Conservation (phyloP, 1,284 basidiomycete genomes). For the Ganoderma lingzhi region DNA sequence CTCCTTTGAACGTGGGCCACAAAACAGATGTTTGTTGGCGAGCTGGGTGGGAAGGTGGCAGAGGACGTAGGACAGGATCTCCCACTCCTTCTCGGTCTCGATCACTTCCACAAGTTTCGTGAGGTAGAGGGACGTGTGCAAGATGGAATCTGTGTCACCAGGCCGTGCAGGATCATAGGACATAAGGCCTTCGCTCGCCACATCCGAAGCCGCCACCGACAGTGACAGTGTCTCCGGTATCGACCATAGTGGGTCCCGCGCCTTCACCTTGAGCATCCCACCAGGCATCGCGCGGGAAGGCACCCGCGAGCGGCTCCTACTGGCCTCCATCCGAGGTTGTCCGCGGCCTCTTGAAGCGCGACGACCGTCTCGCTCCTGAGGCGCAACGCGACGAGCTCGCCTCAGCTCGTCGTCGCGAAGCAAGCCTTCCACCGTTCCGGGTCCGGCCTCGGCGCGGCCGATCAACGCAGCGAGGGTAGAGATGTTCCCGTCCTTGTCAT, state of each 20-base stretch:
- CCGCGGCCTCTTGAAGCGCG: conserved; percentile 66
- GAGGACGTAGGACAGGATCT: conserved; percentile 91
- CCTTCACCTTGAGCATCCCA: conserved; percentile 39
- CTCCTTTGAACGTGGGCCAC: conserved; percentile 81
- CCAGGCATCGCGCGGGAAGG: conserved; percentile 43
- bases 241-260: conserved; percentile 75
- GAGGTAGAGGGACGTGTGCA: conserved; percentile 87
- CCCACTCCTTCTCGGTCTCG: conserved; percentile 88
- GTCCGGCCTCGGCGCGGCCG: conserved; percentile 47
- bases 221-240: conserved; percentile 82
- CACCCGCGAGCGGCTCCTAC: conserved; percentile 78
- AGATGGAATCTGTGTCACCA: conserved; percentile 53
- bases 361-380: conserved; percentile 62
- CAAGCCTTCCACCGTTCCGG: conserved; percentile 29
- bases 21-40: conserved; percentile 96
- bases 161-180: conserved; percentile 78
- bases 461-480: conserved; percentile 63
- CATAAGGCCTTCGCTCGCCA: conserved; percentile 76
- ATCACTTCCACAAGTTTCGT: conserved; percentile 74
- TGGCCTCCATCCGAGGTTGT: conserved; percentile 55
- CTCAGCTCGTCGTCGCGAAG: conserved; percentile 47
- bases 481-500: conserved; percentile 64
- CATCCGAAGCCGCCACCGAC: conserved; percentile 67
- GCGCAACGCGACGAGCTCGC: conserved; percentile 53
- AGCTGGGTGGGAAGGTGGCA: conserved; percentile 93